Base-by-base conservation (phyloP, 1,139 yeast genomes). In the Suhomyces wounanorum region DNA sequence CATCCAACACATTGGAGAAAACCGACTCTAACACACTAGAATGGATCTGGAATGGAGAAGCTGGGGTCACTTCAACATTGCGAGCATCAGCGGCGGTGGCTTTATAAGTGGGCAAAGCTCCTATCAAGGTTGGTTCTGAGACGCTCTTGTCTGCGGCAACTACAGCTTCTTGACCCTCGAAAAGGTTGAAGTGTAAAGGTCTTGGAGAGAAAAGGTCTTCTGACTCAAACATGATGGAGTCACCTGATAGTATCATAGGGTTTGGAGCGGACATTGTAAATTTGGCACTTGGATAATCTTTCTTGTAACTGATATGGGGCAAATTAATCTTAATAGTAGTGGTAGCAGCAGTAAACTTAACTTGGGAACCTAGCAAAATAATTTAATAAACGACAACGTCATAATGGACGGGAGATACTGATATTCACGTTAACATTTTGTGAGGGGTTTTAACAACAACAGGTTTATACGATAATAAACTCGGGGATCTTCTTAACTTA, bases 11-110 rank as follows among this genome's bases (percentile, higher is more conserved):
- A 55, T 76, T 72, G 61, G 78, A 73, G 63, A 85, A 84, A 46
- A 85, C 83, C 13, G 87, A 82, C 55, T 84, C 87, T 53, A 85
- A 74, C 44, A 83, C 81, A 49, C 82, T 78, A 37, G 85, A 73
- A 63, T 83, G 86, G 60, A 84, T 71, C 57, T 79, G 77, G 58
- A 79, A 68, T 23, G 84, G 82, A 46, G 82, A 66, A 44, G 65
- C 58, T 42, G 47, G 50, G 8, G 49, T 44, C 17, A 16, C 48
- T 13, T 47, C 51, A 14, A 42, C 57, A 43, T 50, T 51, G 43
- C 45, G 46, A 44, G 51, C 52, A 31, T 49, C 56, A 36, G 50
- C 51, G 25, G 49, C 51, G 26, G 44, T 26, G 14, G 47, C 33
- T 44, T 47, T 47, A 39, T 47, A 50, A 43, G 44, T 49, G 23